Percentiles rank a stretch among this genome's conserved stretches.
Conservation (phyloP, 441 rosid species). For the Populus hybrid region DNA sequence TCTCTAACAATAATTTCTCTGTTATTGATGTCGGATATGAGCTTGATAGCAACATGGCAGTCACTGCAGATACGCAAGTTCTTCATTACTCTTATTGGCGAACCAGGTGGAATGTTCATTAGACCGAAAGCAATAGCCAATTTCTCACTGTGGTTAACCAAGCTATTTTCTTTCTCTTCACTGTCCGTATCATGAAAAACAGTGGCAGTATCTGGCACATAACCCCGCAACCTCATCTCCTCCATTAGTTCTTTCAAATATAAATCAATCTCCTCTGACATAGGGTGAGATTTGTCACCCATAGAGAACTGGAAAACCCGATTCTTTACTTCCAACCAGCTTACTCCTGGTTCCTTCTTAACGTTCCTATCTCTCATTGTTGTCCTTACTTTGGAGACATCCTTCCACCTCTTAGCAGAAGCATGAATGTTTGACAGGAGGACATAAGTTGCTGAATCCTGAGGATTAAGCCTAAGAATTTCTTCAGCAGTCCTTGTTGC, state of each 20-base stretch:
- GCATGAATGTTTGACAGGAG: slow-evolving; percentile 75
- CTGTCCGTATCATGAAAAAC: slow-evolving; percentile 76
- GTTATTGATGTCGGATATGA: slow-evolving; percentile 52
- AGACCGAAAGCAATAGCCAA: slow-evolving; percentile 75
- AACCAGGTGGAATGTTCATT: slow-evolving; percentile 49
- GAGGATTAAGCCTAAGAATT: slow-evolving; percentile 63
- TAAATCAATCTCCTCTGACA: slow-evolving; percentile 46
- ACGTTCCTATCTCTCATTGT: slow-evolving; percentile 71
- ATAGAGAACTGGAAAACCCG: slow-evolving; percentile 61
- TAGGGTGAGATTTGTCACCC: slow-evolving; percentile 61
- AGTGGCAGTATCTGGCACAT: slow-evolving; percentile 62
- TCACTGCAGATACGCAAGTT: slow-evolving; percentile 74
- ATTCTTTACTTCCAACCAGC: slow-evolving; percentile 86
- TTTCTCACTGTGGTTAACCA: slow-evolving; percentile 78
- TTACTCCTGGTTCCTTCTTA: slow-evolving; percentile 82
- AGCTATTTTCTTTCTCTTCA: slow-evolving; percentile 70
- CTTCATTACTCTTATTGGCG: slow-evolving; percentile 76
- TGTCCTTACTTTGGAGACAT: slow-evolving; percentile 68
- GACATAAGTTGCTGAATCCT: slow-evolving; percentile 77
- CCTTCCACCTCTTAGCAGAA: slow-evolving; percentile 65
- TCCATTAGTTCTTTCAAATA: slow-evolving; percentile 54
- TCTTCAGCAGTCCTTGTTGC: slow-evolving; percentile 67
- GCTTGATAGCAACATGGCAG: slow-evolving; percentile 69
- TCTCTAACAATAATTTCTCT: slow-evolving; percentile 74
- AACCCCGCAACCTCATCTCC: slow-evolving; percentile 67